Evolutionary conservation across 352 stramenopile genomes (phyloP).

Genomic region (Pythium chondricola): DNA sequence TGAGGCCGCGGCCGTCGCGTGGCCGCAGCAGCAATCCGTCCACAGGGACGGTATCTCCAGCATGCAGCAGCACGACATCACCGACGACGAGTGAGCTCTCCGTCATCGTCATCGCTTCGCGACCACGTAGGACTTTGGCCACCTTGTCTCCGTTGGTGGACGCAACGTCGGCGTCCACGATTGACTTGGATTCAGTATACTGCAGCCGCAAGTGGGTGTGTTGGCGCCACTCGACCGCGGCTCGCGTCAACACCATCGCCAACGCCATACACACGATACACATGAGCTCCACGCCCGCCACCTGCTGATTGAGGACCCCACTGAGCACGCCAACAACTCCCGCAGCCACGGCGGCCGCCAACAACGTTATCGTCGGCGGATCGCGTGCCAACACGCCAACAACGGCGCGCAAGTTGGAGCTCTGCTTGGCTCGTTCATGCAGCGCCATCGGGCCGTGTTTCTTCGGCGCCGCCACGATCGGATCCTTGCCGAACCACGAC

Average conservation of each 20-base stretch:
- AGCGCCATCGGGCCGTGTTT: not conserved
- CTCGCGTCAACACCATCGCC: not conserved
- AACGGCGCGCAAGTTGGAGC: not conserved
- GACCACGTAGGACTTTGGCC: not conserved
- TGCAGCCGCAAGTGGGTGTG: not conserved
- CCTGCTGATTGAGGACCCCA: not conserved
- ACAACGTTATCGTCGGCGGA: not conserved
- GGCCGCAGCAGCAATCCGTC: constrained; percentile 23
- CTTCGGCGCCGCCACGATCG: not conserved
- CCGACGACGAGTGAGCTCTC: not conserved
- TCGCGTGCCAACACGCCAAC: not conserved
- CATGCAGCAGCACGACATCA: not conserved
- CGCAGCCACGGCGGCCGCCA: not conserved
- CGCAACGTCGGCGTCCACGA: not conserved
- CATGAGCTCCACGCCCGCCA: not conserved
- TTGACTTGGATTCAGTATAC: not conserved
- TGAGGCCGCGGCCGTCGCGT: no score
- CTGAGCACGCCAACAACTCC: no score
- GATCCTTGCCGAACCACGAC: not conserved
- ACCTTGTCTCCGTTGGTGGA: not conserved
- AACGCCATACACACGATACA: not conserved
- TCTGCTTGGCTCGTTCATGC: no score
- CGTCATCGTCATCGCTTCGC: not conserved
- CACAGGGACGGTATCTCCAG: constrained; percentile 17
- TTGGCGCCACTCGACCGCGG: not conserved